Base-by-base conservation (phyloP, 1,284 basidiomycete genomes). In the Anthracocystis panici-leucophaei region DNA sequence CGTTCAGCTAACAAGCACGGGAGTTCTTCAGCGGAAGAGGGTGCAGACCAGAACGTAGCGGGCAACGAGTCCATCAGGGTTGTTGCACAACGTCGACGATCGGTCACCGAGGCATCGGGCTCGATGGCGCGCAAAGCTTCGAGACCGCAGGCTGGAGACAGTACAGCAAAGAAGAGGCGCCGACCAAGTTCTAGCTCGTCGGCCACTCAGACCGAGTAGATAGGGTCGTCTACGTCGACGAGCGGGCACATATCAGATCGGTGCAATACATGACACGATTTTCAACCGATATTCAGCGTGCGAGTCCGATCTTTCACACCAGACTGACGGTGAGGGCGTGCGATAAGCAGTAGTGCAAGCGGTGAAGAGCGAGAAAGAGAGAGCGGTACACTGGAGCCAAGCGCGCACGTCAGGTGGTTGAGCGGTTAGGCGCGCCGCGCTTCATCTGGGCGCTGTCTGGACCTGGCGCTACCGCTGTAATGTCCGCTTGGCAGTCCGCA, bases 121-220 rank as follows among this genome's bases (percentile, higher is more conserved):
- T 51, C 41, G 21, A 45, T 35, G 12, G 11, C 4, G 14, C 12
- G 11, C 25, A 23, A 16, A 18, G 20, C 31, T 20, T 10, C 53
- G 2, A 25, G 27, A 14, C 35, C 40, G 10, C 53, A n/a, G 18
- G 52, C 20, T 5, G 27, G 23, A 9, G 38, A 27, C 10, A 5
- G n/a, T 2, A 25, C 23, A 7, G 12, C 25, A 9, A 64, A 35
- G 20, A 64, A 57, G n/a, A 57, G 55, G 44, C 62, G 18, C 10
- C 48, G 62, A 21, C 9, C 27, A 2, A 31, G n/a, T 31, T 64
- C 55, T 1, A 35, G 40, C 35, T n/a, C 42, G 11, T 64, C 62
- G 3, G 49, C 55, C 5, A 46, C 55, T 6, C 50, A 46, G 44
- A 53, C 62, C 16, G 62, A 53, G 18, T 53, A 64, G 55, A 20